Conservation (phyloP, 176 grass and related monocot genomes). For the maize (Zea mays) region DNA sequence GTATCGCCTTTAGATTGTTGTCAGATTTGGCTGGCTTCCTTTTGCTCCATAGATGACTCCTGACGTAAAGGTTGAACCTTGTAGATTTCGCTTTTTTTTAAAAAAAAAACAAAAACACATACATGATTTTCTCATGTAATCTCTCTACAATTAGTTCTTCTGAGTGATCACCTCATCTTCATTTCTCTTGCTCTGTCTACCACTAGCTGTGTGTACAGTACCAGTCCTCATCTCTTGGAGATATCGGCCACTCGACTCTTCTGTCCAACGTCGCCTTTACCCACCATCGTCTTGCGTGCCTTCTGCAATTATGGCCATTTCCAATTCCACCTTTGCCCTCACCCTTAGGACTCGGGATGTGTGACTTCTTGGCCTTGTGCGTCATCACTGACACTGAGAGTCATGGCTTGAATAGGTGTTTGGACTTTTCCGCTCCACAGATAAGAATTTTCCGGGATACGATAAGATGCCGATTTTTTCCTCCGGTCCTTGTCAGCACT, state of each 20-base stretch:
- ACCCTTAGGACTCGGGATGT: not conserved
- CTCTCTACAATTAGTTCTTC: not conserved
- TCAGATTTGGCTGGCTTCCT: not conserved
- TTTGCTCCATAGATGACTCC: not conserved
- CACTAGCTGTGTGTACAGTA: not conserved
- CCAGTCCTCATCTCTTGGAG: not conserved
- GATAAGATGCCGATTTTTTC: constrained; percentile 20
- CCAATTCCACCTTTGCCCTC: not conserved
- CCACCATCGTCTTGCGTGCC: not conserved
- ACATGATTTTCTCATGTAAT: not conserved
- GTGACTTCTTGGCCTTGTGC: constrained; percentile 12
- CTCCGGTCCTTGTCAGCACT: not conserved
- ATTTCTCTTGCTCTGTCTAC: not conserved
- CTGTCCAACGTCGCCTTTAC: not conserved
- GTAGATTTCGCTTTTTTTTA: not conserved
- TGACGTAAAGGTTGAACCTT: constrained; percentile 3
- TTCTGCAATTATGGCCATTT: not conserved
- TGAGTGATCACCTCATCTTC: not conserved
- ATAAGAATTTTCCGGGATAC: constrained; percentile 15
- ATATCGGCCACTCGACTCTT: not conserved
- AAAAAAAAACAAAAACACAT: not conserved
- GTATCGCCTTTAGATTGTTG: not conserved
- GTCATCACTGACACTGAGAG: constrained; percentile 18
- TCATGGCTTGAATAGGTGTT: not conserved
- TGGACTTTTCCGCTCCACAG: constrained; percentile 21